Conservation (phyloP, 2,329 filamentous ascomycete genomes). For the Clarireedia monteithiana region DNA sequence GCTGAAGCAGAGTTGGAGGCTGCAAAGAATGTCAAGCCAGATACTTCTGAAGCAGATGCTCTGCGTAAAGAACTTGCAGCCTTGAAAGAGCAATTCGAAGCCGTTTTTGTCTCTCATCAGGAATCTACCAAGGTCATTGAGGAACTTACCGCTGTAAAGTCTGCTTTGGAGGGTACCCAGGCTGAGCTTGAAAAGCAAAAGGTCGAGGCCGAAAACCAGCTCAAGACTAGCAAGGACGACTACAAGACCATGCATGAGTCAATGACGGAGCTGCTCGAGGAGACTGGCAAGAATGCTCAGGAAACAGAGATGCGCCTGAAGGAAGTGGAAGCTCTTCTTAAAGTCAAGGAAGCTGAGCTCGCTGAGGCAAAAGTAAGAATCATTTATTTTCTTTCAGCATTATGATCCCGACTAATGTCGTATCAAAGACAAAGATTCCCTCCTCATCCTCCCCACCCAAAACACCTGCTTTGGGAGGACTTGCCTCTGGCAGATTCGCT, state of each 20-base stretch:
- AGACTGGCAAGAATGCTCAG: slow-evolving; percentile 35
- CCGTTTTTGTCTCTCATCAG: slow-evolving; percentile 32
- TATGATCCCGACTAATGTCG: slow-evolving; percentile 4
- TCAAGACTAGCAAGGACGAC: slow-evolving; percentile 44
- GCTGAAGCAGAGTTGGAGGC: slow-evolving; percentile 50
- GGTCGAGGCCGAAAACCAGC: slow-evolving; percentile 42
- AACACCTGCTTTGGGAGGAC: slow-evolving; percentile 33
- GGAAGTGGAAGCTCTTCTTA: slow-evolving; percentile 29
- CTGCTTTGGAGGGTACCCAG: slow-evolving; percentile 36
- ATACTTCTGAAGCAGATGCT: slow-evolving; percentile 45
- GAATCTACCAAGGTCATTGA: slow-evolving; percentile 30
- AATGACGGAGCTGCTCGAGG: slow-evolving; percentile 52
- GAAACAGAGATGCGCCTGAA: slow-evolving; percentile 36
- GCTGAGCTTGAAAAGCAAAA: slow-evolving; percentile 48
- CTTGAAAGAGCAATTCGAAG: slow-evolving; percentile 40
- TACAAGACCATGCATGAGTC: slow-evolving; percentile 55
- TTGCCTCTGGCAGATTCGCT: slow-evolving; percentile 48
- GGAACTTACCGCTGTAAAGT: slow-evolving; percentile 32
- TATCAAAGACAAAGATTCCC: slow-evolving; percentile 18
- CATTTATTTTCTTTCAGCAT: neutral
- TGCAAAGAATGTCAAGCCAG: slow-evolving; percentile 45
- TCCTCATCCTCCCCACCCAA: slow-evolving; percentile 32
- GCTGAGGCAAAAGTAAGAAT: slow-evolving; percentile 48
- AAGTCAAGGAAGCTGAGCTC: slow-evolving; percentile 55
- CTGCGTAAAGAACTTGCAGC: slow-evolving; percentile 43